Evolutionary conservation across 148 eudicot species (phyloP), one percentile per base, ranked within the genome.

Genomic region (Cornus suecica): DNA sequence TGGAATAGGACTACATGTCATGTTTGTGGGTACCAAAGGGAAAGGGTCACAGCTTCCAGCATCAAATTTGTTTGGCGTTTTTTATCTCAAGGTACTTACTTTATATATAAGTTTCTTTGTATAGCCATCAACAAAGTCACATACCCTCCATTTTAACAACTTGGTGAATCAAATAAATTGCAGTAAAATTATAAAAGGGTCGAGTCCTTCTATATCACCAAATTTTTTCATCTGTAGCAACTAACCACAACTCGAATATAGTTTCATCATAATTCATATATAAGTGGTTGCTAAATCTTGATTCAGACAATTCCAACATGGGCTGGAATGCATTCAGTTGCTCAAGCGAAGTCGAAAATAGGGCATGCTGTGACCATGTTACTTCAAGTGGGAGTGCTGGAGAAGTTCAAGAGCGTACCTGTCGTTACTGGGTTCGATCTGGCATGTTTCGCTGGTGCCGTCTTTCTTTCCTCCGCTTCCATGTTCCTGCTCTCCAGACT

Each of bases 351-450:
- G 83, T 79, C 92, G 34, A 90, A 87, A 62, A 75, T 92, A 5
- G 97, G 92, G 37, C 92, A 89, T 9, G 92, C 91, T 0, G 65
- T 92, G 48, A 68, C 90, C 67, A 77, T 92, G 91, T 77, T 90
- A 58, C 85, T 90, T 51, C 97, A 88, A 86, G 94, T 92, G 56
- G 91, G 90, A 30, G 77, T 89, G 26, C 20, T 92, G 80, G 91
- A 88, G 31, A 92, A 92, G 63, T 84, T 92, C 83, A 86, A 86
- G 76, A 84, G 68, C 27, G 60, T 92, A n/a, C 89, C 92, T 54
- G 15, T 90, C 48, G 84, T 66, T 65, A 83, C 85, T n/a, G 87
- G 84, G 1, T 63, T 85, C 0, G 97, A 92, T 78, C 86, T 92
- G 15, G 94, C 90, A 28, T 92, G 86, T 74, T 90, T 92, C 61